These are phyloP conservation scores for Saccharomycopsis babjevae DNA, from an alignment of 805 yeast genomes.

Conservation along the genomic window DNA sequence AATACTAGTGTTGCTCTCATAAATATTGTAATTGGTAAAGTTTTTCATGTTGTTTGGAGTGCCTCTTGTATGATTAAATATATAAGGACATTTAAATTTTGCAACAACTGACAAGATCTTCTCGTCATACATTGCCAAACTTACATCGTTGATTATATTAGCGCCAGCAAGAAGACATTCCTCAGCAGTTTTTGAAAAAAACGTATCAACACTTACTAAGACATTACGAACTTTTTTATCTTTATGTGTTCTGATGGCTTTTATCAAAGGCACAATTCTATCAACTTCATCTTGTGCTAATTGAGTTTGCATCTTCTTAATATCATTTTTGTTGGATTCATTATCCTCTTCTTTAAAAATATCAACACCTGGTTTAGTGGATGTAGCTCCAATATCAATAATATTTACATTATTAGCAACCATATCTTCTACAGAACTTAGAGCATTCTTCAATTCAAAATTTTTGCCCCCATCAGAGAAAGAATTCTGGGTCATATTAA, in stretches of 20 bases:
- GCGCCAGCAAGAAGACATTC: constrained; percentile 68
- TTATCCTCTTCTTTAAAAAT: background rate
- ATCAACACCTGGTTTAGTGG: constrained; percentile 77
- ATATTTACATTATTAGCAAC: constrained; percentile 57
- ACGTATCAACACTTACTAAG: constrained; percentile 81
- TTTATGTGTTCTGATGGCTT: constrained; percentile 41
- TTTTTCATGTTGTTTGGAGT: constrained; percentile 61
- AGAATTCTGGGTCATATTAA: constrained; percentile 90
- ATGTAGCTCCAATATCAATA: constrained; percentile 88
- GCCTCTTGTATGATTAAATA: constrained; percentile 82
- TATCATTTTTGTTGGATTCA: background rate
- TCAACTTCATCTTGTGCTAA: constrained; percentile 53
- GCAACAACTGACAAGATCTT: constrained; percentile 63
- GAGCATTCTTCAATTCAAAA: constrained; percentile 30
- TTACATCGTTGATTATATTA: constrained; percentile 84
- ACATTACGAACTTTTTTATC: constrained; percentile 31
- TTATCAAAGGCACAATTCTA: constrained; percentile 62
- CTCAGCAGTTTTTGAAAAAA: constrained; percentile 63
- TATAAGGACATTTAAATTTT: constrained; percentile 54
- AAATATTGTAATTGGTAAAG: constrained; percentile 41
- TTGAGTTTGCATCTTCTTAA: constrained; percentile 31
- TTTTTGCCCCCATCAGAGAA: constrained; percentile 80
- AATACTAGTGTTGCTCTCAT: background rate
- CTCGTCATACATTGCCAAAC: constrained; percentile 74
- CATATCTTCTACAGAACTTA: constrained; percentile 39